A percentile compares a stretch with the other conserved stretches of the same genome.
Evolutionary conservation across 352 stramenopile genomes (phyloP).

Genomic region (Pythium phragmitis): DNA sequence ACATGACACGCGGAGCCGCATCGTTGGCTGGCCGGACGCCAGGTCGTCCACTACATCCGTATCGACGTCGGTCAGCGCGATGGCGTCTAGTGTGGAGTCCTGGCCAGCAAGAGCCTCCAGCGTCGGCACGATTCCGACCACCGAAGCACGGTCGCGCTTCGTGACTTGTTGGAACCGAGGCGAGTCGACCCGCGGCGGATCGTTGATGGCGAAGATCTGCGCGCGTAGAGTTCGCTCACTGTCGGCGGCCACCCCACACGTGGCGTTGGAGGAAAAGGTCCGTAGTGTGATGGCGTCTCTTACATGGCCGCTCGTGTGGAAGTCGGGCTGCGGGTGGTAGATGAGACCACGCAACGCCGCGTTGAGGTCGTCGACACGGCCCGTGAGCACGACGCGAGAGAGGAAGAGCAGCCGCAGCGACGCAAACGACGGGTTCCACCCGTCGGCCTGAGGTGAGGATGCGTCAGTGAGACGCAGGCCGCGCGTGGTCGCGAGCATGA

Average conservation of each 20-base stretch:
- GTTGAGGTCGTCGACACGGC: conserved; percentile 44
- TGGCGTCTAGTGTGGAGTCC: background rate
- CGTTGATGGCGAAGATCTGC: background rate
- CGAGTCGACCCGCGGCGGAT: conserved; percentile 1
- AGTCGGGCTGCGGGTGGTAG: conserved; percentile 49
- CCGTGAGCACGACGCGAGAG: conserved; percentile 32
- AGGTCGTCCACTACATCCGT: background rate
- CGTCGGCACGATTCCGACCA: background rate
- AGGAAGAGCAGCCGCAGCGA: conserved; percentile 46
- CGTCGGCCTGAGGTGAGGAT: conserved; percentile 9
- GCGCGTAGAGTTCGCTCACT: background rate
- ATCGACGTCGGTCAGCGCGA: background rate
- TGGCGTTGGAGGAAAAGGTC: background rate
- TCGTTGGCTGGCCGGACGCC: background rate
- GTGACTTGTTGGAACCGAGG: background rate
- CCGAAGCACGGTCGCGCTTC: background rate
- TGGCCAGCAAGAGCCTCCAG: background rate
- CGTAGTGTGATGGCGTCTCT: conserved; percentile 37
- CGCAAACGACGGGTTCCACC: conserved; percentile 3
- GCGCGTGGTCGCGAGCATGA: conserved; percentile 49
- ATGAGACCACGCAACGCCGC: conserved; percentile 49
- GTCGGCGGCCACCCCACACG: background rate
- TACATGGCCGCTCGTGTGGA: conserved; percentile 42
- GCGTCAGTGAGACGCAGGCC: conserved; percentile 34
- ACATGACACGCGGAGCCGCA: conserved; percentile 16